Base-by-base conservation (phyloP, 495 filamentous ascomycete genomes). In the Lasiosphaeris hirsuta region DNA sequence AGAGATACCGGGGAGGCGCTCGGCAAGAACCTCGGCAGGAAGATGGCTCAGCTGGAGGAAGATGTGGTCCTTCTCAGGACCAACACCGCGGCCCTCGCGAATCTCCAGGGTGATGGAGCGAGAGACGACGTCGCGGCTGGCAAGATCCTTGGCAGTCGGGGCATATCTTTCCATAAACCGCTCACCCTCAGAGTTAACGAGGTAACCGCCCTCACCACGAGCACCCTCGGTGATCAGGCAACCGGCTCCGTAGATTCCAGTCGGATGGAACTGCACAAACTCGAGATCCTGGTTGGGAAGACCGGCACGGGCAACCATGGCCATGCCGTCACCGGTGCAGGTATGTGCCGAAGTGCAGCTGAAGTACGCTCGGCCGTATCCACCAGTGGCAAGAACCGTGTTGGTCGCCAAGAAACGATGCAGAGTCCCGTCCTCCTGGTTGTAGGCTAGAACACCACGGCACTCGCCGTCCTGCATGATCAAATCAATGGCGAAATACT, bases 231-330 rank as follows among this genome's bases (percentile, higher is more conserved):
- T 98, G 70, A 98, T 98, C 81, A 98, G 76, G 76, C 93, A 96
- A 63, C 94, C 94, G 61, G 94, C 94, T 72, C 94, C 94, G 75
- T 98, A 98, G 78, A 98, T 98, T 78, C 94, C 94, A 52, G 94
- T 96, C 19, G 94, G 94, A 76, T 98, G 94, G 85, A 98, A 98
- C 79, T 98, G 94, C 62, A 98, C 94, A 78, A 98, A 98, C 76
- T 98, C 94, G 67, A 98, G 82, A 83, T 98, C 94, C 79, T 98
- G 94, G 81, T 96, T 96, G 53, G 94, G 94, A 36, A 98, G 88
- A 70, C 94, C 94, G 55, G 94, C 94, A 75, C 94, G 90, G 62
- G 94, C 88, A 70, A 96, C 94, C 94, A 97, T 96, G 59, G 92
- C 94, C 89, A 93, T 96, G 74, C 93, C 93, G 69, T 97, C 93